phyloP scores from a whole-genome alignment of 257 asterid species.

The Scutellaria galericulata region DNA sequence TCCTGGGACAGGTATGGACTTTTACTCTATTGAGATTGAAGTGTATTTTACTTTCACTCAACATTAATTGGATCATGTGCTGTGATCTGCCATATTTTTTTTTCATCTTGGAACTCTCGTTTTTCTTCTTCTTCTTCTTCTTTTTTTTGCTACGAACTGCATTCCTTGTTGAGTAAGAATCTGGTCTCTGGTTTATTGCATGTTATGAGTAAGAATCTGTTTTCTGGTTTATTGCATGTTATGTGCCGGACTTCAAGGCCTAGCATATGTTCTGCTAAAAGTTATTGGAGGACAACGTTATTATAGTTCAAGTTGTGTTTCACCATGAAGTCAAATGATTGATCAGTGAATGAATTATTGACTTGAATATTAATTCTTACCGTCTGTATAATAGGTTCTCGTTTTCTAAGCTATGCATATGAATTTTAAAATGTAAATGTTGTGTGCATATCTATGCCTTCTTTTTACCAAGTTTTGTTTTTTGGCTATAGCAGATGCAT shows the following conservation, averaged over 20 bases:
- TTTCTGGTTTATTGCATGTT: slow-evolving; percentile 17
- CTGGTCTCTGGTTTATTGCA: slow-evolving; percentile 11
- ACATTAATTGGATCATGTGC: neutral
- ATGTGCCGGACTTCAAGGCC: neutral
- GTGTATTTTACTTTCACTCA: slow-evolving; percentile 11
- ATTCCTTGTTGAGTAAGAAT: slow-evolving; percentile 23
- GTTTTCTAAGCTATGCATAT: neutral
- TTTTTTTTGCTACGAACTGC: neutral
- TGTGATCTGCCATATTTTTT: slow-evolving; percentile 5
- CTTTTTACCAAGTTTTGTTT: slow-evolving; percentile 7
- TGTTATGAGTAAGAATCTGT: neutral
- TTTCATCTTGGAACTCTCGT: neutral
- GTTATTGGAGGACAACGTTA: slow-evolving; percentile 12
- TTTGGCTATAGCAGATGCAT: slow-evolving; percentile 25
- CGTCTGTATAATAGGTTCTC: neutral
- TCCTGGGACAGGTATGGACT: slow-evolving; percentile 79
- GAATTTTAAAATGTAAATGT: neutral
- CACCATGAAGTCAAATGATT: neutral
- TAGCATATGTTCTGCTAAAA: slow-evolving; percentile 1
- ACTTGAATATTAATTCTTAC: neutral
- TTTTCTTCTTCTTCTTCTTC: neutral
- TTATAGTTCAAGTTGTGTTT: slow-evolving; percentile 13
- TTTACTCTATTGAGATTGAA: slow-evolving; percentile 1
- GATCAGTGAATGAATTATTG: slow-evolving; percentile 1
- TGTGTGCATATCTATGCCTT: slow-evolving; percentile 24